Base-by-base conservation (phyloP, 306 rosid genomes). In the Dryas octopetala region DNA sequence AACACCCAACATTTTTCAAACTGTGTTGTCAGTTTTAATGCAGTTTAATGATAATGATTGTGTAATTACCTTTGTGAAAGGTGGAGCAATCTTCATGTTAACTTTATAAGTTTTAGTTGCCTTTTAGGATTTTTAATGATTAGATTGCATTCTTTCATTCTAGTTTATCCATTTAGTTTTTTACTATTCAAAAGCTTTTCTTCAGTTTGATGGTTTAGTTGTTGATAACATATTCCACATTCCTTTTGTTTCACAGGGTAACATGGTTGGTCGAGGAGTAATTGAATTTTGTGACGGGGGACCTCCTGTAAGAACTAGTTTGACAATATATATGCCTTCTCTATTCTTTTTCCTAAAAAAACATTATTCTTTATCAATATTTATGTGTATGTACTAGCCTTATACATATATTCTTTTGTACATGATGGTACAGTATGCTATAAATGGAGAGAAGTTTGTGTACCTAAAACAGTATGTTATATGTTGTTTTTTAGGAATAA, bases 221-320 rank as follows among this genome's bases (percentile, higher is more conserved):
- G 53, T 12, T 32, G 26, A 28, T 63, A 14, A 71, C 7, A 13
- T 9, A n/a, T 53, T 19, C 17, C 10, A 4, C 44, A 59, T 69
- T 28, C 54, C 74, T 66, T 68, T 55, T 77, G 80, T 52, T 80
- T 72, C 62, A 70, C 83, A 93, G 98, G 97, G 98, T 13, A 86
- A 70, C 68, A 0, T 91, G 89, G 74, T 93, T 49, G 96, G 91
- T 44, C 86, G 98, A 82, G 98, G 97, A 64, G 74, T 93, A 45
- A 55, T 93, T 60, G 93, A 93, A 76, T 81, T 89, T 52, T 93
- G 98, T 66, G 97, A 91, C 12, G 93, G 90, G n/a, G 89, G 81
- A 81, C 97, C 98, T 69, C 93, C 91, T 45, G 97, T 93, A 83
- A 91, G 97, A 78, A 45, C 76, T 77, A 51, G 53, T 61, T 32